phyloP scores from a whole-genome alignment of 106 monocot genomes.

The Posidonia australis region DNA sequence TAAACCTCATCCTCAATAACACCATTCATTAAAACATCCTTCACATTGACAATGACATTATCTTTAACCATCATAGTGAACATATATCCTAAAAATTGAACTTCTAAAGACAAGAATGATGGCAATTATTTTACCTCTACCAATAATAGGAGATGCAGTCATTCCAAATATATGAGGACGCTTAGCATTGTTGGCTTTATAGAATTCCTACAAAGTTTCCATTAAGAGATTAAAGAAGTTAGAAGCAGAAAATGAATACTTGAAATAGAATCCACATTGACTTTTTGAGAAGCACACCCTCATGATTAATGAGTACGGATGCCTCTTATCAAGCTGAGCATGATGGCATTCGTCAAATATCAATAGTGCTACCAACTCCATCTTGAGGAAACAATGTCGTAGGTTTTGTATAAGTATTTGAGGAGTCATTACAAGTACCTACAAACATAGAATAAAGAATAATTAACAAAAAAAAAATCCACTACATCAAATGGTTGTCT shows the following conservation, averaged over 20 bases:
- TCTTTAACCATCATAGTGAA: no score
- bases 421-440: slow-evolving; percentile 99
- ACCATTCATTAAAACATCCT: no score
- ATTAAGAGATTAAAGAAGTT: background rate
- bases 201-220: slow-evolving; percentile 55
- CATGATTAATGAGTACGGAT: slow-evolving; percentile 98
- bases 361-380: slow-evolving; percentile 73
- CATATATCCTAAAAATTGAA: background rate
- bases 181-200: slow-evolving; percentile 23
- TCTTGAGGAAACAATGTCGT: slow-evolving; percentile 78
- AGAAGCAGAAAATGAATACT: background rate
- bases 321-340: slow-evolving; percentile 76
- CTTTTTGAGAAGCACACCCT: slow-evolving; percentile 37
- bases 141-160: slow-evolving; percentile 97
- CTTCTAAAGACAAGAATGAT: background rate
- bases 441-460: slow-evolving; percentile 5
- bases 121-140: slow-evolving; percentile 50
- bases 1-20: no score
- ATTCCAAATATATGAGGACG: slow-evolving; percentile 93
- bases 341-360: slow-evolving; percentile 99
- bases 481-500: no score
- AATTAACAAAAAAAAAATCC: no score
- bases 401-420: slow-evolving; percentile 74
- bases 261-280: background rate
- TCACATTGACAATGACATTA: no score